phyloP scores from a whole-genome alignment of 2,329 filamentous ascomycete species.

The Cytospora mali region DNA sequence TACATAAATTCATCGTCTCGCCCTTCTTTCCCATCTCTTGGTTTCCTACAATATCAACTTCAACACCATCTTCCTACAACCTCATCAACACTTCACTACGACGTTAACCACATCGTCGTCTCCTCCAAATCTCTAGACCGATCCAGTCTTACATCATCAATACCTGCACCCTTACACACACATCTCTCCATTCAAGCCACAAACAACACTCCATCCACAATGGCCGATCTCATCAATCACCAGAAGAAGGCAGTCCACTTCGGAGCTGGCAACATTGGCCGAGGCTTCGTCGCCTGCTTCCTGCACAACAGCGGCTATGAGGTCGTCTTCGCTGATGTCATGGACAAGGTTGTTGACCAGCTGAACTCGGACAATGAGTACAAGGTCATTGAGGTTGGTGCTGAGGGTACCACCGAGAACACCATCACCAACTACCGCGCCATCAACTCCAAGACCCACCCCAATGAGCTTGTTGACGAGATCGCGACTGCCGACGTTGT shows the following conservation, averaged over 20 bases:
- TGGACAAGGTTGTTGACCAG: conserved; percentile 77
- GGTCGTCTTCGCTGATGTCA: conserved; percentile 94
- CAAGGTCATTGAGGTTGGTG: conserved; percentile 89
- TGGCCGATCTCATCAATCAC: conserved; percentile 36
- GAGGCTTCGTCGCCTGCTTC: conserved; percentile 87
- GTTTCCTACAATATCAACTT: not conserved
- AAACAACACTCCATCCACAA: conserved; percentile 35
- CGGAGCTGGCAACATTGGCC: conserved; percentile 83
- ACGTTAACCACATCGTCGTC: not conserved
- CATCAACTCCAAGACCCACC: conserved; percentile 89
- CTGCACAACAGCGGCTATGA: conserved; percentile 94
- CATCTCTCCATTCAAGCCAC: not conserved
- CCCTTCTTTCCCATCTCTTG: not conserved
- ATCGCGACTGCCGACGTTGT: conserved; percentile 87
- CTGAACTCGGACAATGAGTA: conserved; percentile 79
- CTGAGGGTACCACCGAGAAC: conserved; percentile 77
- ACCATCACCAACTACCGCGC: conserved; percentile 94
- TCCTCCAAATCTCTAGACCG: not conserved
- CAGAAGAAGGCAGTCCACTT: conserved; percentile 75
- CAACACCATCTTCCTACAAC: not conserved
- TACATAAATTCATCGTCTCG: conserved; percentile 23
- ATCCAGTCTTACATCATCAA: not conserved
- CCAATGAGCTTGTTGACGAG: conserved; percentile 79
- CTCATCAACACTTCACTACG: not conserved
- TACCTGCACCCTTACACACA: not conserved